Base-by-base conservation (phyloP, 1,284 basidiomycete genomes). In the Melampsora abietis-canadensis region DNA sequence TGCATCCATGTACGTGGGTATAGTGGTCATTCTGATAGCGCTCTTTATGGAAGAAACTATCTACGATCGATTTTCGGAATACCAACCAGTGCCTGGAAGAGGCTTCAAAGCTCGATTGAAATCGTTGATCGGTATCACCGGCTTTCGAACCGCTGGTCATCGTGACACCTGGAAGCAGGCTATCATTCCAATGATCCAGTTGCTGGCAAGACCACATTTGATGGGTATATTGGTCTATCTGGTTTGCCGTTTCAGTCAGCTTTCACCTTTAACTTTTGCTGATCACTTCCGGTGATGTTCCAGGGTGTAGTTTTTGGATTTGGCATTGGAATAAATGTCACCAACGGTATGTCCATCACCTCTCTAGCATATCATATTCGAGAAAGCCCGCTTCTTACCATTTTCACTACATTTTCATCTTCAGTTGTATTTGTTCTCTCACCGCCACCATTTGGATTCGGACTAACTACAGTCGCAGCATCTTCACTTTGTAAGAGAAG, bases 271-370 rank as follows among this genome's bases (percentile, higher is more conserved):
- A 12, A 5, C 37, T 8, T 40, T 40, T 12, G 6, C 12, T 40
- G 37, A 40, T 40, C 12, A 40, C 37, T 40, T 40, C n/a, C 27
- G 66, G 10, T 7, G 24, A 40, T 37, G 27, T n/a, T 51, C 65
- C 15, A 73, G 69, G 69, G 69, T 27, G 31, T 54, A 17, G 85
- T 12, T 3, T 89, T 90, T 79, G 89, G 88, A 2, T 90, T 90
- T 79, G 79, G 84, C 47, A 88, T 90, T 72, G 89, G 89, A 47
- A 87, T 90, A 70, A 90, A 90, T 77, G 89, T 89, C 2, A 91
- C 90, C 4, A 88, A 88, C 66, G 87, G 86, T 0, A 88, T 90
- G 7, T 77, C 57, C 21, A 66, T 44, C 17, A 6, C 46, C 40
- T 66, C 46, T 27, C 34, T 15, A 27, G 27, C 15, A 14, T 48